A percentile compares a stretch with the other conserved stretches of the same genome.
These are phyloP conservation scores for Benincasa hispida DNA, from an alignment of 306 rosid genomes.

Conservation along the genomic window DNA sequence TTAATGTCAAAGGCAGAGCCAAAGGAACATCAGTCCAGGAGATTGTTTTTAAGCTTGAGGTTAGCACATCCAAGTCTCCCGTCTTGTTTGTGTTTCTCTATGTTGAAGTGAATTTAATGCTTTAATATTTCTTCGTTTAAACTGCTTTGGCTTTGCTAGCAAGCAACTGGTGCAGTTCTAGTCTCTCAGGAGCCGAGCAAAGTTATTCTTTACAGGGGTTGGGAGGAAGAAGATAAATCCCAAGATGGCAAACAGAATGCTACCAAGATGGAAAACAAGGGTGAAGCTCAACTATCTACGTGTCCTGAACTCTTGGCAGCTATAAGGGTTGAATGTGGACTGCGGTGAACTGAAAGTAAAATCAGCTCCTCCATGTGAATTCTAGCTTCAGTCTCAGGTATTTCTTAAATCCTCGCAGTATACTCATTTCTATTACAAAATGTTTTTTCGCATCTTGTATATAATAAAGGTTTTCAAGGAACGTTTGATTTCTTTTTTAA, in stretches of 20 bases:
- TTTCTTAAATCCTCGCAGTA: neutral
- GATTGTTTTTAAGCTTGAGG: conserved; percentile 73
- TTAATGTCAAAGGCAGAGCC: conserved; percentile 80
- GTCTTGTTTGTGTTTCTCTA: neutral
- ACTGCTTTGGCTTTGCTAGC: conserved; percentile 18
- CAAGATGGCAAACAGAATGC: conserved; percentile 10
- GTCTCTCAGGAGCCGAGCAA: conserved; percentile 86
- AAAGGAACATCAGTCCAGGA: conserved; percentile 84
- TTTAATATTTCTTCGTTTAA: neutral
- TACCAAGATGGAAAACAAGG: conserved; percentile 5
- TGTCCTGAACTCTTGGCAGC: conserved; percentile 81
- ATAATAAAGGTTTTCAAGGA: neutral
- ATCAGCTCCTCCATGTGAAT: neutral
- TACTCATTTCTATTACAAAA: neutral
- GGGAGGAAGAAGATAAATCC: conserved; percentile 54
- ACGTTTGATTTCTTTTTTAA: neutral
- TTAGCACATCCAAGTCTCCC: conserved; percentile 15
- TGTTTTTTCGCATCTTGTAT: neutral
- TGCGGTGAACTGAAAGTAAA: conserved; percentile 15
- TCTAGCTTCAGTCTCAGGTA: neutral
- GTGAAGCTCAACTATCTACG: conserved; percentile 18
- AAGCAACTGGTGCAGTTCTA: conserved; percentile 74
- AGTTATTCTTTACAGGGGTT: conserved; percentile 77
- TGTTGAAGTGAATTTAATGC: neutral
- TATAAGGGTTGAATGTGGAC: conserved; percentile 77